phyloP scores from a whole-genome alignment of 352 stramenopile species.

The Hyaloperonospora brassicae region DNA sequence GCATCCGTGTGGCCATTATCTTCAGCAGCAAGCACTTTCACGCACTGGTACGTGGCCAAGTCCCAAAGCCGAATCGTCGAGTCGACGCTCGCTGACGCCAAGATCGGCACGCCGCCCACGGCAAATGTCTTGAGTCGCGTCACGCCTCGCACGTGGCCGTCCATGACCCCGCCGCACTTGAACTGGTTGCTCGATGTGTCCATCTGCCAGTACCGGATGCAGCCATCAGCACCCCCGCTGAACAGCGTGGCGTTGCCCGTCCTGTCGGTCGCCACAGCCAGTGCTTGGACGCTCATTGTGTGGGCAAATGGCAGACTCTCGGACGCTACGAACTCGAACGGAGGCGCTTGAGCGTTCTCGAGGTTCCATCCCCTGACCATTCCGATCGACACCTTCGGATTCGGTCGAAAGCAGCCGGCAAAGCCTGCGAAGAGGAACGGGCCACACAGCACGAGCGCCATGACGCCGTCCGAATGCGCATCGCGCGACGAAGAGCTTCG shows the following conservation, averaged over 20 bases:
- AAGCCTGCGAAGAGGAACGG: slow-evolving; percentile 80
- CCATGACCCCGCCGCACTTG: slow-evolving; percentile 64
- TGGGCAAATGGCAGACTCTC: slow-evolving; percentile 72
- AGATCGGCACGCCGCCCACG: slow-evolving; percentile 49
- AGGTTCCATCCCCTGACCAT: slow-evolving; percentile 81
- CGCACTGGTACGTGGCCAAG: slow-evolving; percentile 71
- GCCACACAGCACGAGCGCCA: slow-evolving; percentile 58
- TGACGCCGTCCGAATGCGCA: slow-evolving; percentile 43
- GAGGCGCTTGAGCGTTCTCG: slow-evolving; percentile 51
- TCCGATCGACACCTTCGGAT: slow-evolving; percentile 49
- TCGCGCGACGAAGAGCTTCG: background rate
- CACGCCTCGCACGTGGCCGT: slow-evolving; percentile 70
- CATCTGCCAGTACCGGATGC: slow-evolving; percentile 78
- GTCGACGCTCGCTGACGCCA: slow-evolving; percentile 77
- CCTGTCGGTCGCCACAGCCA: slow-evolving; percentile 62
- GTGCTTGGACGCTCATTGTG: slow-evolving; percentile 60
- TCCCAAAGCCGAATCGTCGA: slow-evolving; percentile 81
- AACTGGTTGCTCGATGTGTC: slow-evolving; percentile 61
- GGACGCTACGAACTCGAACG: slow-evolving; percentile 57
- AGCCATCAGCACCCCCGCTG: slow-evolving; percentile 63
- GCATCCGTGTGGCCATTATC: slow-evolving; percentile 72
- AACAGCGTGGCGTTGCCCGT: slow-evolving; percentile 65
- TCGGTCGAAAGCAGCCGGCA: slow-evolving; percentile 52
- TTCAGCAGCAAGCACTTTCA: slow-evolving; percentile 63
- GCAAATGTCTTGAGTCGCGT: slow-evolving; percentile 80